Base-by-base conservation (phyloP, 257 asterid genomes). In the Leptodermis oblonga region DNA sequence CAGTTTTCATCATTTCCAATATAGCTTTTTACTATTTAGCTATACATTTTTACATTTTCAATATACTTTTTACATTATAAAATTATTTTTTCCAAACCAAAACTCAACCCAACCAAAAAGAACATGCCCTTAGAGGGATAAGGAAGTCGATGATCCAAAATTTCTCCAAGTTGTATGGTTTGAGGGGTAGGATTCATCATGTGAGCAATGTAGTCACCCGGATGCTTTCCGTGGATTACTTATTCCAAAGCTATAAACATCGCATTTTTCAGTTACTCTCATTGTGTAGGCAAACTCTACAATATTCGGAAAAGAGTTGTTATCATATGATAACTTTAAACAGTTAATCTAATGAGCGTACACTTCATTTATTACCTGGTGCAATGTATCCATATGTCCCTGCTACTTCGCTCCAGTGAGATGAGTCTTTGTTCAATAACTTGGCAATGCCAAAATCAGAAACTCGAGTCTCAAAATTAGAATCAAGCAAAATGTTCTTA, bases 361-460 rank as follows among this genome's bases (percentile, higher is more conserved):
- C 25, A 49, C 10, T 52, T n/a, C n/a, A n/a, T n/a, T 1, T 2
- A 10, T 56, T 63, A 78, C 85, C 82, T 51, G 82, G 82, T 71
- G 85, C 85, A 20, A 74, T 53, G 70, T 82, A 79, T 43, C 86
- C 86, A 64, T 66, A 77, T 0, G 86, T 82, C 7, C 86, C 86
- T 13, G 76, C 83, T 34, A 82, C 68, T 1, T 51, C 61, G 2
- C 79, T 82, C 80, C 79, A 67, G 58, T 82, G 62, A 1, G 80
- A 63, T 0, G 83, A 76, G 28, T 78, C 76, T 1, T 66, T 69
- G 48, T 54, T 72, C 72, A 52, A 4, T 2, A 52, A 30, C 59
- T 22, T 52, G 23, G 59, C 31, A 52, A 30, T 52, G 15, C 59
- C 59, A 52, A 52, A 52, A 22, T 52, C 59, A 52, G 59, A 52